Evolutionary conservation across 2,329 filamentous ascomycete species (phyloP), one percentile per base, ranked within the genome.

Genomic region (Orbilia javanica): DNA sequence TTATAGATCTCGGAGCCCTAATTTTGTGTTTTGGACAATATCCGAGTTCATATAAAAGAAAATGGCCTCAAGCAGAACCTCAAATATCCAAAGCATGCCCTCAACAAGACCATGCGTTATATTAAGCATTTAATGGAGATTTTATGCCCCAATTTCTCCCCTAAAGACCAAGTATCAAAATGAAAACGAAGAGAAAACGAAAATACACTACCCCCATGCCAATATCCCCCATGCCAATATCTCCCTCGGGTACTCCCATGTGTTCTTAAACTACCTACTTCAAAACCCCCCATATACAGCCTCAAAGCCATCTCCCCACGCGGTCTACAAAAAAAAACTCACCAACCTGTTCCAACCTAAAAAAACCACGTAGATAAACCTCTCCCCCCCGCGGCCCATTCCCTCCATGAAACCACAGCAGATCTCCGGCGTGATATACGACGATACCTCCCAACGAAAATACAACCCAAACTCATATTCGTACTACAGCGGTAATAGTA

Each of bases 101-200:
- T 31, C 34, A n/a, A 55, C 68, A 55, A 29, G 13, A 72, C 13
- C 22, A 31, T 77, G 72, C 65, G 72, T 53, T 57, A 78, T 4
- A 78, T 78, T 78, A 76, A 71, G 74, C 74, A 52, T 78, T 46
- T 53, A 78, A 78, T 48, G 67, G 74, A 78, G 74, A 71, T 62
- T 53, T 8, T 71, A 76, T 76, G 71, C 72, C 72, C 57, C 55
- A 5, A 34, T 67, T 71, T 67, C 39, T n/a, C 20, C 20, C 48
- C 20, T n/a, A 46, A 70, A 63, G 66, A 55, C 66, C 55, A 39
- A 31, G n/a, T 71, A 66, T 60, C 34, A 65, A 64, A 29, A 36
- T n/a, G n/a, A n/a, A n/a, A n/a, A n/a, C n/a, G 25, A 11, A 44
- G 13, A 44, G 13, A 15, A 44, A 6, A 13, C 15, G 11, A 10